A percentile compares a stretch with the other conserved stretches of the same genome.
Conservation (phyloP, 2,329 filamentous ascomycete species). For the Cladosporium phlei region DNA sequence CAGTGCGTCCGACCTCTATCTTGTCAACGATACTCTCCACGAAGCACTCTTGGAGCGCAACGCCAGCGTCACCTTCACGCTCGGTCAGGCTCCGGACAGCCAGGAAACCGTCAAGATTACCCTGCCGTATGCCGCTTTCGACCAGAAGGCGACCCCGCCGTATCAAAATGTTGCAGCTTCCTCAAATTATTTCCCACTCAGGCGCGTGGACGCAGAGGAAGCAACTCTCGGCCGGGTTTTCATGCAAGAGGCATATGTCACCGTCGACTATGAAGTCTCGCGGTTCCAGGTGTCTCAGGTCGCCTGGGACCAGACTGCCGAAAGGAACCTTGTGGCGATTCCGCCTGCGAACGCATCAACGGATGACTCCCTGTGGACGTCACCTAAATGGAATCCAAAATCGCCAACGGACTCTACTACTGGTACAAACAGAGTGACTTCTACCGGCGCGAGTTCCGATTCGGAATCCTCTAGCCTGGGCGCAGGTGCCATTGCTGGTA, state of each 20-base stretch:
- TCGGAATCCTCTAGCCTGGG: conserved; percentile 20
- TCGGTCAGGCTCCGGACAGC: conserved; percentile 34
- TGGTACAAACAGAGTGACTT: background rate
- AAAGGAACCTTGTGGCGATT: conserved; percentile 28
- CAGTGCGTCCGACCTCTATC: conserved; percentile 59
- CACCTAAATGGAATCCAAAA: background rate
- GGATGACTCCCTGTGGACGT: conserved; percentile 10
- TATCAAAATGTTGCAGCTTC: conserved; percentile 56
- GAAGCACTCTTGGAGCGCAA: conserved; percentile 44
- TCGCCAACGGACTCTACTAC: background rate
- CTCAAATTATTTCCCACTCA: conserved; percentile 63
- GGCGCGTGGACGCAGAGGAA: conserved; percentile 49
- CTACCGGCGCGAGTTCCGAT: background rate
- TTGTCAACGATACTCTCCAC: conserved; percentile 55
- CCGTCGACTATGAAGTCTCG: conserved; percentile 45
- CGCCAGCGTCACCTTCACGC: conserved; percentile 41
- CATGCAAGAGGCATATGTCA: conserved; percentile 60
- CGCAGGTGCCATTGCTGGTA: conserved; percentile 41
- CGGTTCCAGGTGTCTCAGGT: conserved; percentile 44
- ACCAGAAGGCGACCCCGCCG: conserved; percentile 41
- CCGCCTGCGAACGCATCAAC: conserved; percentile 13
- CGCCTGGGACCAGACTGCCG: conserved; percentile 23
- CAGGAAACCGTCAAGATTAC: conserved; percentile 40
- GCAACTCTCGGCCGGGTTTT: conserved; percentile 63
- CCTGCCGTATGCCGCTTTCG: conserved; percentile 48